Base-by-base conservation (phyloP, 2,329 filamentous ascomycete species). In the Cytospora schulzeri region DNA sequence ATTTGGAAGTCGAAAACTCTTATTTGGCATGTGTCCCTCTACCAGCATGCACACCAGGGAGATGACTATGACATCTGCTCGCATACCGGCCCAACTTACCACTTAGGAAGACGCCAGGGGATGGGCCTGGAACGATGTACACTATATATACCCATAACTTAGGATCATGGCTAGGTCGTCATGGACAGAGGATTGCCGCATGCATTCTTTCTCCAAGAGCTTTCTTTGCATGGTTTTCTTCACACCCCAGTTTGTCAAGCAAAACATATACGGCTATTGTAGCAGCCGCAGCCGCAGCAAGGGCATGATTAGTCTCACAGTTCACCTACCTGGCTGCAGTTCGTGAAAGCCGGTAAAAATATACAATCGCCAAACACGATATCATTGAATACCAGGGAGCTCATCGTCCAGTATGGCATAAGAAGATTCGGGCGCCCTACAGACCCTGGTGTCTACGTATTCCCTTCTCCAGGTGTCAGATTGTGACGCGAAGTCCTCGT, bases 61-160 rank as follows among this genome's bases (percentile, higher is more conserved):
- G 19, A 45, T 7, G 15, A 7, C 19, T 1, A 45, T 5, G 38
- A n/a, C 38, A 14, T n/a, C 28, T 24, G 11, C 28, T 29, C 7
- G 19, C 11, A 48, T 14, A 7, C 26, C 4, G n/a, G 26, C n/a
- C 22, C 24, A 11, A 15, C 2, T 22, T 22, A 26, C 9, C 31
- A 22, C 2, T 45, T 11, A 14, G 48, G 5, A 41, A 38, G 38
- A 26, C 19, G 29, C 52, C 50, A 54, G 35, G n/a, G n/a, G 38
- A 48, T n/a, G 38, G 24, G n/a, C 45, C 48, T 15, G 35, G 45
- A 33, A 29, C 29, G 28, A 31, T 26, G 33, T 31, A 56, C 31
- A 41, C 24, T 35, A n/a, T 52, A 56, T 62, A 55, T 56, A 62
- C 59, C 52, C 52, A 45, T 6, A 26, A 29, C 35, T 11, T 33